Conservation (phyloP, 1,139 yeast species). For the Blastobotrys petasosporus region DNA sequence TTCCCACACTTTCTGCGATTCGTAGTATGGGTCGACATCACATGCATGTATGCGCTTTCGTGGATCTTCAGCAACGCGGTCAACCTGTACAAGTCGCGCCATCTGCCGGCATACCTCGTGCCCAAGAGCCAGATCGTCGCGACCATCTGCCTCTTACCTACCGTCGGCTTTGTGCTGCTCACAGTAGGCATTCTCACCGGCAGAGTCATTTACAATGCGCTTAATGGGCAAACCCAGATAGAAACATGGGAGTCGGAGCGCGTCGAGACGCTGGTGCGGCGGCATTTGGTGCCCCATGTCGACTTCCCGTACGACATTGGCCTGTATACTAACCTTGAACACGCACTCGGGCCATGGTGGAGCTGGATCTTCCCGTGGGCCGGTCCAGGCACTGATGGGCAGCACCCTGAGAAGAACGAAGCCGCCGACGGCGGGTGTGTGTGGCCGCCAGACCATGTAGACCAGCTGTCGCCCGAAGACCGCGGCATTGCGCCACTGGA, state of each 20-base stretch:
- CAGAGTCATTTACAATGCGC: conserved; percentile 52
- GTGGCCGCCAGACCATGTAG: conserved; percentile 87
- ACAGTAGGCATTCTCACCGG: conserved; percentile 54
- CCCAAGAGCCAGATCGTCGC: conserved; percentile 49
- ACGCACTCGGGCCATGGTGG: conserved; percentile 34
- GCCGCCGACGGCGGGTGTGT: conserved; percentile 35
- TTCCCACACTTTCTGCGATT: conserved; percentile 81
- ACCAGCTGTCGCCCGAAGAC: conserved; percentile 29
- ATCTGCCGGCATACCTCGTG: conserved; percentile 56
- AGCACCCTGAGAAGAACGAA: conserved; percentile 50
- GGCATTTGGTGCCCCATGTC: conserved; percentile 26
- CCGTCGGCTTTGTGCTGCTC: conserved; percentile 52
- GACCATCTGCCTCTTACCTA: conserved; percentile 50
- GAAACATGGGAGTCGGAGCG: conserved; percentile 92
- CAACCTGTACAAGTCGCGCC: conserved; percentile 47
- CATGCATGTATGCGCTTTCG: conserved; percentile 47
- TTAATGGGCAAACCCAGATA: conserved; percentile 81
- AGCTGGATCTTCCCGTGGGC: conserved; percentile 71
- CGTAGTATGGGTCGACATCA: conserved; percentile 56
- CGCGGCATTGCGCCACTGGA: neutral
- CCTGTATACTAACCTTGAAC: conserved; percentile 45
- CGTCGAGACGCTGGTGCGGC: conserved; percentile 56
- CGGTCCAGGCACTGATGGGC: conserved; percentile 49
- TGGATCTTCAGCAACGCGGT: conserved; percentile 41
- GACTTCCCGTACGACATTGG: conserved; percentile 76